These are phyloP conservation scores for Suillus discolor DNA, from an alignment of 768 basidiomycete genomes.

Conservation along the genomic window DNA sequence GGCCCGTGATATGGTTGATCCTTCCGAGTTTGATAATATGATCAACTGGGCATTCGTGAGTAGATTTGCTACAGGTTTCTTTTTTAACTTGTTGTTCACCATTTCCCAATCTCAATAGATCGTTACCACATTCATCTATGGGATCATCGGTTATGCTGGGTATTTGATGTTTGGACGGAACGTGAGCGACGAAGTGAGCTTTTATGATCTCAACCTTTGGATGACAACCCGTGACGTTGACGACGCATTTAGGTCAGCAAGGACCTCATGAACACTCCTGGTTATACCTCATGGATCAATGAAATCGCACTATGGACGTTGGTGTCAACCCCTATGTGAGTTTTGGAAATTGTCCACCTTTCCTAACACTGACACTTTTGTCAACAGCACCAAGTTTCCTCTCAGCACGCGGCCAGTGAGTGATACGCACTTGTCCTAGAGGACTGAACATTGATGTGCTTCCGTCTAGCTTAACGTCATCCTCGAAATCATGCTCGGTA, in stretches of 20 bases:
- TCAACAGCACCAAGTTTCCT: slow-evolving; percentile 80
- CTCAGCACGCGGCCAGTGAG: slow-evolving; percentile 79
- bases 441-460: background rate
- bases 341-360: slow-evolving; percentile 13
- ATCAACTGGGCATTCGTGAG: slow-evolving; percentile 86
- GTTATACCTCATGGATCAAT: slow-evolving; percentile 74
- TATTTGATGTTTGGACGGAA: slow-evolving; percentile 88
- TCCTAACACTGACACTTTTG: background rate
- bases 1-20: slow-evolving; percentile 87
- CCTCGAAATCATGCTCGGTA: slow-evolving; percentile 74
- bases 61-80: slow-evolving; percentile 12
- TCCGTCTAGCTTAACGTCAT: slow-evolving; percentile 71
- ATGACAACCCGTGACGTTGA: background rate
- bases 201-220: background rate
- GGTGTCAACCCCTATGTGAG: slow-evolving; percentile 75
- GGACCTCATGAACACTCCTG: slow-evolving; percentile 72
- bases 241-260: slow-evolving; percentile 65
- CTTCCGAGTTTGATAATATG: slow-evolving; percentile 77
- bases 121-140: slow-evolving; percentile 63
- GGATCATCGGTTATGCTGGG: slow-evolving; percentile 76
- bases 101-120: slow-evolving; percentile 37
- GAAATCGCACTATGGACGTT: slow-evolving; percentile 83
- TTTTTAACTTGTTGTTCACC: slow-evolving; percentile 7
- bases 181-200: slow-evolving; percentile 78
- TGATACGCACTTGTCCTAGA: background rate